Base-by-base conservation (phyloP, 306 rosid genomes). In the Cucurbita moschata region DNA sequence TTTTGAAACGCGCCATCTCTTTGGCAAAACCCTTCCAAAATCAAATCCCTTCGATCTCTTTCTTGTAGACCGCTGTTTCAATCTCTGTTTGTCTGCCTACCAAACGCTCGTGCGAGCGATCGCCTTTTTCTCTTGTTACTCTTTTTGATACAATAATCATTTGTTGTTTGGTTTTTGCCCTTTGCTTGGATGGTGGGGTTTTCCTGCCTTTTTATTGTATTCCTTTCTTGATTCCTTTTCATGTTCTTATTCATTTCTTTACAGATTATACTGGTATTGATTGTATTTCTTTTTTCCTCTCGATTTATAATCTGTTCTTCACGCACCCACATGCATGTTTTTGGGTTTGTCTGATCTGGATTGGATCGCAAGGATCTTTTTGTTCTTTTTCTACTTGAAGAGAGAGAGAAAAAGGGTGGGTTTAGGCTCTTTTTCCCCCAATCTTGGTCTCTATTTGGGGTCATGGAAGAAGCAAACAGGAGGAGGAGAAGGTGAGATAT, bases 261-360 rank as follows among this genome's bases (percentile, higher is more conserved):
- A 26, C 79, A 52, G 67, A 74, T 82, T 81, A 74, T 54, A 19
- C 79, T 78, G 72, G 37, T 63, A 13, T 50, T 35, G 55, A 58
- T 74, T 35, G 38, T 68, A 39, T 68, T 51, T 56, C n/a, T 69
- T 43, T 26, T 40, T 13, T 8, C 6, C 5, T 30, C 23, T 38
- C 35, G 26, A 77, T 66, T 72, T 80, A 38, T 50, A 79, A 80
- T 82, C 81, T 60, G 26, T 79, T 79, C 79, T 84, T 84, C 82
- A 77, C 82, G 71, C 84, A 65, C 75, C 83, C 92, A 86, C 96
- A 83, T 90, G 96, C 97, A 81, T 85, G 89, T 83, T 88, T 84
- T 81, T 79, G 76, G 83, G 82, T 85, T 85, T 88, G 93, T 90
- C 97, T 93, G 96, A 94, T 94, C 96, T 87, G 96, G 97, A 89